A percentile compares a stretch with the other conserved stretches of the same genome.
These are phyloP conservation scores for Axilococcus clingmanii DNA, from an alignment of 139 green algal species.

Conservation along the genomic window DNA sequence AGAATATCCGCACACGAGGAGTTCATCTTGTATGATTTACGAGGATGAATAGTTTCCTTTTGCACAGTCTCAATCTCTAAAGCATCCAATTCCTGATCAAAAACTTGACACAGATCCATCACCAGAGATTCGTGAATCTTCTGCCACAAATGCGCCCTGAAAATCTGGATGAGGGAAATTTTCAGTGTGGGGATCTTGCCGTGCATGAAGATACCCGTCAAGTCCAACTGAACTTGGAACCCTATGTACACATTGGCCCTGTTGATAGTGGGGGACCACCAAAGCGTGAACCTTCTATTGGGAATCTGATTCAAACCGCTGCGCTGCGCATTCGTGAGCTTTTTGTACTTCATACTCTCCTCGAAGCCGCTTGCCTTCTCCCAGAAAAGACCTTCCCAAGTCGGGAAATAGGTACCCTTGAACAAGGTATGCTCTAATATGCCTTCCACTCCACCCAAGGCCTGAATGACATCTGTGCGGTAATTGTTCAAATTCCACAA, in stretches of 20 bases:
- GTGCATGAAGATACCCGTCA: conserved; percentile 99
- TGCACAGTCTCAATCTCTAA: conserved; percentile 99
- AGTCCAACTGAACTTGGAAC: conserved; percentile 98
- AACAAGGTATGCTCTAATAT: conserved; percentile 99
- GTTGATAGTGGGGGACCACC: conserved; percentile 99
- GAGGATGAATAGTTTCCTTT: conserved; percentile 99
- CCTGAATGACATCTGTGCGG: conserved; percentile 93
- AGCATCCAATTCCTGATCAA: conserved; percentile 97
- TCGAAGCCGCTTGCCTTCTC: conserved; percentile 72
- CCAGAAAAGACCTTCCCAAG: conserved; percentile 99
- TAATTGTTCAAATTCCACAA: conserved; percentile 99
- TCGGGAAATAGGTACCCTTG: conserved; percentile 99
- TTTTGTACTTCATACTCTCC: conserved; percentile 83
- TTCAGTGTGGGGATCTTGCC: conserved; percentile 99
- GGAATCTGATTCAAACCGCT: conserved; percentile 98
- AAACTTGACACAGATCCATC: conserved; percentile 85
- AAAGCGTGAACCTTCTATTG: conserved; percentile 99
- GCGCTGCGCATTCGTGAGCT: conserved; percentile 98
- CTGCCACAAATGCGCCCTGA: conserved; percentile 98
- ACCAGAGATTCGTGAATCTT: conserved; percentile 99
- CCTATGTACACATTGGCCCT: conserved; percentile 99
- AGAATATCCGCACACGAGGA: conserved; percentile 86
- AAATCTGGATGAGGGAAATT: conserved; percentile 99
- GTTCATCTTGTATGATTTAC: conserved; percentile 99
- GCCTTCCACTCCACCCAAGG: conserved; percentile 96